Percentiles rank a stretch among this genome's conserved stretches.
Conservation (phyloP, 2,329 filamentous ascomycete species). For the Aspergillus aculeatinus region DNA sequence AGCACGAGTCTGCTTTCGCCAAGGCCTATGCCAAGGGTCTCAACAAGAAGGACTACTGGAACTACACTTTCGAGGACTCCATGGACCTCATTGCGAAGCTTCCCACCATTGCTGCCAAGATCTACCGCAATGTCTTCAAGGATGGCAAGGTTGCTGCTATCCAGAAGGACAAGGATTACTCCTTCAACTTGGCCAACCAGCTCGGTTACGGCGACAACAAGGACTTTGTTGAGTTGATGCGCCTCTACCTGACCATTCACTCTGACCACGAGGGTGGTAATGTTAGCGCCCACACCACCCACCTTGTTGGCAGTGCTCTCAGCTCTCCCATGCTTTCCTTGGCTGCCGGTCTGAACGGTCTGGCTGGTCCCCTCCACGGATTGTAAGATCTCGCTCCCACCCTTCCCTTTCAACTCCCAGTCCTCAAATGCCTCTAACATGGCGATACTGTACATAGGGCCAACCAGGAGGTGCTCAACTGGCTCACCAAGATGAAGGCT, state of each 20-base stretch:
- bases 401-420: not conserved
- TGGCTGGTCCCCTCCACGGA: conserved; percentile 96
- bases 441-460: conserved; percentile 49
- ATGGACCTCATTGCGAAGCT: conserved; percentile 99
- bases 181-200: conserved; percentile 99
- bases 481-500: conserved; percentile 99
- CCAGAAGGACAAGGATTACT: conserved; percentile 99
- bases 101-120: conserved; percentile 93
- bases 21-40: conserved; percentile 99
- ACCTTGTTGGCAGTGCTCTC: conserved; percentile 93
- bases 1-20: conserved; percentile 96
- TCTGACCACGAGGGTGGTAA: conserved; percentile 99
- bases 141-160: conserved; percentile 95
- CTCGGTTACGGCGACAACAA: conserved; percentile 92
- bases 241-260: conserved; percentile 99
- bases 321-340: conserved; percentile 97
- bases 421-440: conserved; percentile 17
- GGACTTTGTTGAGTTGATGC: conserved; percentile 97
- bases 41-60: conserved; percentile 99
- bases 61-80: conserved; percentile 98
- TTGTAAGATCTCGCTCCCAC: conserved; percentile 49
- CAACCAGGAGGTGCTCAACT: conserved; percentile 99
- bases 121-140: conserved; percentile 99
- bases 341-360: conserved; percentile 94
- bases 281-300: conserved; percentile 96